Base-by-base conservation (phyloP, 2,329 filamentous ascomycete species). In the Apiospora pterosperma region DNA sequence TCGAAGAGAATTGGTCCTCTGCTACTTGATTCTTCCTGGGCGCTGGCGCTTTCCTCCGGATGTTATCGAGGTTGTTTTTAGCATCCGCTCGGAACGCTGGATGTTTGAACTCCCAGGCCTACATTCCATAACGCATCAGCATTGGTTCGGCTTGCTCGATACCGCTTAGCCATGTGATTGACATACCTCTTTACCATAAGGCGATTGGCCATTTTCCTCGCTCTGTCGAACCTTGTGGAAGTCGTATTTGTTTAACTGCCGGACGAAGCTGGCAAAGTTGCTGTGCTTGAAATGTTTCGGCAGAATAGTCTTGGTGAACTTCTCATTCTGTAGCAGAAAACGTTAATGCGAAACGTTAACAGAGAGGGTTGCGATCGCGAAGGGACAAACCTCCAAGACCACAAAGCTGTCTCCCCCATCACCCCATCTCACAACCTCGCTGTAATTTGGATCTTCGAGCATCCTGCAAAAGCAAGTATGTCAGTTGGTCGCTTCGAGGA, bases 51-150 rank as follows among this genome's bases (percentile, higher is more conserved):
- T 99, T 99, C 71, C 96, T 87, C 72, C 93, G 89, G 73, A 99
- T 99, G 71, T 97, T 98, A 74, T 99, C 96, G 59, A 99, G 84
- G 58, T 93, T 96, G 75, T 97, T 93, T 77, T 97, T 97, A 79
- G 95, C 96, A 78, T 97, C 95, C 69, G 92, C 90, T 72, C 93
- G 92, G 81, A 99, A 99, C 73, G 97, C 93, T 14, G 95, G 95
- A 74, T 99, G 96, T 76, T 96, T 97, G 76, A 99, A 99, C 76
- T 99, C 96, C 92, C 92, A 97, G 14, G 90, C 88, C 92, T 96
- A 73, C 36, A 59, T 62, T 6, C 31, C 60, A 38, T 25, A 16
- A 38, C 62, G 19, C 63, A 71, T 79, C 70, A 81, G 76, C 71
- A 67, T 67, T 64, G 63, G n/a, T 34, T 7, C 34, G 14, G 44